phyloP scores from a whole-genome alignment of 441 rosid species.

The Euphorbia schlechtendalii region DNA sequence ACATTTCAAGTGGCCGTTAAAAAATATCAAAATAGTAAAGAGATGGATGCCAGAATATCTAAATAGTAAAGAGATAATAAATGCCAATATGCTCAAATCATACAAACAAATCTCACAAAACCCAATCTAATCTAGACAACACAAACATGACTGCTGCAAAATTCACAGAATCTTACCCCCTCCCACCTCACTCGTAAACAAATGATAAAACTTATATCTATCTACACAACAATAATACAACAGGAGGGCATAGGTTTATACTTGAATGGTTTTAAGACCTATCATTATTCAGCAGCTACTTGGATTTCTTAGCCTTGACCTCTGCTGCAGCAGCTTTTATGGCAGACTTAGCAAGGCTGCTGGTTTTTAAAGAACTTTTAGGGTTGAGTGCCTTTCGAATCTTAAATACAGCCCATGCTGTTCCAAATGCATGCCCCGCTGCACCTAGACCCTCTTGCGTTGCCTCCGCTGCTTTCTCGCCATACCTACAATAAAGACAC shows the following conservation, averaged over 20 bases:
- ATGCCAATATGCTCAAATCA: background rate
- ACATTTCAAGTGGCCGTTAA: too few relatives aligned
- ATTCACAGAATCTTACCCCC: background rate
- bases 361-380: slow-evolving; percentile 54
- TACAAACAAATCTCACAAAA: background rate
- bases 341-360: slow-evolving; percentile 43
- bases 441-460: slow-evolving; percentile 77
- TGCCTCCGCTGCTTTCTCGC: slow-evolving; percentile 73
- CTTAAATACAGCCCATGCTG: slow-evolving; percentile 85
- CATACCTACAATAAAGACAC: too few relatives aligned
- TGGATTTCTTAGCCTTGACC: slow-evolving; percentile 38
- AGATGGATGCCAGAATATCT: background rate
- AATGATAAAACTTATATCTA: background rate
- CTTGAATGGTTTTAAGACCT: too few relatives aligned
- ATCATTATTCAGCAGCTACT: slow-evolving; percentile 16
- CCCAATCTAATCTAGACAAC: background rate
- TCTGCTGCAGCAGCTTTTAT: slow-evolving; percentile 54
- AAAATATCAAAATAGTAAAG: background rate
- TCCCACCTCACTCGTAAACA: background rate
- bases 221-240: background rate
- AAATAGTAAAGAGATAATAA: too few relatives aligned
- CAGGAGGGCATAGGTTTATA: background rate
- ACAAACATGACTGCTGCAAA: background rate
- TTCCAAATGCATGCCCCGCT: slow-evolving; percentile 84
- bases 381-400: slow-evolving; percentile 73